phyloP scores from a whole-genome alignment of 768 basidiomycete species.

The Hericium erinaceus region DNA sequence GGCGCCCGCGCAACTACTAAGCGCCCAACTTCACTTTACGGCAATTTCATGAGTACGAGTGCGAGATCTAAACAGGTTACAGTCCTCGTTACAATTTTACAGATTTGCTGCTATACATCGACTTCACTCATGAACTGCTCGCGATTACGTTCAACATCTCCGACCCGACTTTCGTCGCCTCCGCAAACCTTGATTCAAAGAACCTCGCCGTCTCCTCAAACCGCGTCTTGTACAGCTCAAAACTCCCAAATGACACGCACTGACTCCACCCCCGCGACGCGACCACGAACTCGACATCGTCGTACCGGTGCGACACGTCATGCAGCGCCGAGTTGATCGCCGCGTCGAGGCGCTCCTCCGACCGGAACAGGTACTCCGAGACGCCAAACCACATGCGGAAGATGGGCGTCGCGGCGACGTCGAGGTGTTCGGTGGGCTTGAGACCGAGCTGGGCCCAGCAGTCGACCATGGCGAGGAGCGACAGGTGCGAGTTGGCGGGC shows the following conservation, averaged over 20 bases:
- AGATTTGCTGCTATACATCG: too few relatives aligned
- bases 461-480: conserved; percentile 96
- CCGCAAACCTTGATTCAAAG: conserved; percentile 83
- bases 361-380: conserved; percentile 89
- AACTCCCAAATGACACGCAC: conserved; percentile 86
- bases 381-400: conserved; percentile 97
- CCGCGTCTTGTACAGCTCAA: conserved; percentile 75
- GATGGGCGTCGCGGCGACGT: conserved; percentile 90
- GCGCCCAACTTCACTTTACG: too few relatives aligned
- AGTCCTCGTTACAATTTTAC: too few relatives aligned
- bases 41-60: too few relatives aligned
- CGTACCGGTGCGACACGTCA: conserved; percentile 72
- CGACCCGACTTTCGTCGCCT: conserved; percentile 70
- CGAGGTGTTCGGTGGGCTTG: conserved; percentile 84
- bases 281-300: conserved; percentile 91
- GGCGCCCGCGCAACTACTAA: too few relatives aligned
- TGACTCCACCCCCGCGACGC: conserved; percentile 95
- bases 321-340: conserved; percentile 69
- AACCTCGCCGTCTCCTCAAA: conserved; percentile 76
- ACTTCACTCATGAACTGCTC: conserved; percentile 31
- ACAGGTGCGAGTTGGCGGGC: conserved; percentile 81
- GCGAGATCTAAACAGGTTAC: too few relatives aligned
- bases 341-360: conserved; percentile 46
- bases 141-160: conserved; percentile 88
- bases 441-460: conserved; percentile 88